These are phyloP conservation scores for Ceratobasidium sp. DNA, from an alignment of 1,284 basidiomycete genomes.

Conservation along the genomic window DNA sequence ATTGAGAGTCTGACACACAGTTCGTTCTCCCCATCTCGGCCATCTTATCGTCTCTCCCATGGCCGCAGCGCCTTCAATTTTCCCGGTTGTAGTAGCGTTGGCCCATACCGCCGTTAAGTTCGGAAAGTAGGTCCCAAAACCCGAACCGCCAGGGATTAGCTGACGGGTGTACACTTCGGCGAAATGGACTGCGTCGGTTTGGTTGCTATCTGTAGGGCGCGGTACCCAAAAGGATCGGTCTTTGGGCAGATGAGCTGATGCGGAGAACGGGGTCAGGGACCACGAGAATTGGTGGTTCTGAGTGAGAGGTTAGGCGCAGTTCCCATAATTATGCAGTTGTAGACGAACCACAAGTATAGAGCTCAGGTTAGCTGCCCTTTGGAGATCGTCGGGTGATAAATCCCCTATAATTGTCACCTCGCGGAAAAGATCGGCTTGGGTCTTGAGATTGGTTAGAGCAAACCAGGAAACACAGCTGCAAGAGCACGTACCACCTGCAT, in stretches of 20 bases:
- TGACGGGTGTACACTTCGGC: constrained; percentile 27
- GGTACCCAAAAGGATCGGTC: constrained; percentile 27
- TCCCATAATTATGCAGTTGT: neutral
- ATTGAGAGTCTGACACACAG: constrained; percentile 22
- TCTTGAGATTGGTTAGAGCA: neutral
- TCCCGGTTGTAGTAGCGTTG: constrained; percentile 14
- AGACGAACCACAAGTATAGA: constrained; percentile 4
- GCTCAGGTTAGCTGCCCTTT: neutral
- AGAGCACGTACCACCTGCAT: constrained; percentile 8
- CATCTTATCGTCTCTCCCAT: constrained; percentile 23
- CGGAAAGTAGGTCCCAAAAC: constrained; percentile 33
- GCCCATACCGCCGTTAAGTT: constrained; percentile 37
- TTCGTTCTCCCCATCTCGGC: constrained; percentile 41
- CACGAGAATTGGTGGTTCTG: constrained; percentile 11
- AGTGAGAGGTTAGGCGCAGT: neutral
- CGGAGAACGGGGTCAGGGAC: constrained; percentile 32
- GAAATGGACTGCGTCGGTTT: constrained; percentile 26
- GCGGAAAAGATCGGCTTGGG: constrained; percentile 1
- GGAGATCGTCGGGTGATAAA: constrained; percentile 23
- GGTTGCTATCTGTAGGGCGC: constrained; percentile 2
- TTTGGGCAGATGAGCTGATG: constrained; percentile 28
- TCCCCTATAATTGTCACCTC: constrained; percentile 31
- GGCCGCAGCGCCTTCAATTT: neutral
- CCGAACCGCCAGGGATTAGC: constrained; percentile 16
- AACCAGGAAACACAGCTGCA: neutral